Evolutionary conservation across 495 filamentous ascomycete genomes (phyloP).

Genomic region (Apiosordaria backusii): DNA sequence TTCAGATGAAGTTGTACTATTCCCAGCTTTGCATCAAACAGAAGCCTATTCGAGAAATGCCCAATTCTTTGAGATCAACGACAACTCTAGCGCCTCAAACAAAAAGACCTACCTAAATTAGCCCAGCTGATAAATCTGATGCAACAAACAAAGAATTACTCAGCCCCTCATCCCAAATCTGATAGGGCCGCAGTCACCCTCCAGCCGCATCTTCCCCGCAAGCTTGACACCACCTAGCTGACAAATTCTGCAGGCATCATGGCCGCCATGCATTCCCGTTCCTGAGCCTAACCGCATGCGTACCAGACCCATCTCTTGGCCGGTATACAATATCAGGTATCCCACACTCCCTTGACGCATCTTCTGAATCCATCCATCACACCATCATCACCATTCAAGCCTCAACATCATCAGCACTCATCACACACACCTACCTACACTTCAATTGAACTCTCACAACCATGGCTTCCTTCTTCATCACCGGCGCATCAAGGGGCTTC

Average conservation of each 20-base stretch:
- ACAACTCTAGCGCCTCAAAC: no score
- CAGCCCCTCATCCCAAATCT: no score
- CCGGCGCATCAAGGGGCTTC: conserved; percentile 39
- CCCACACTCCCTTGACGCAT: background rate
- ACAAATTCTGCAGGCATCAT: background rate
- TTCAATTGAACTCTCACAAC: background rate
- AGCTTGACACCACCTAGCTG: background rate
- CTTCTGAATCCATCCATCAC: background rate
- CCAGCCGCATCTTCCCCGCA: background rate
- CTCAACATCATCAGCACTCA: background rate
- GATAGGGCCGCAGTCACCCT: background rate
- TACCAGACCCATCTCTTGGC: background rate
- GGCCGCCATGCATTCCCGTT: background rate
- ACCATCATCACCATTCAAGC: background rate
- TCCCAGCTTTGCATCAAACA: no score
- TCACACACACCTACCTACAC: background rate
- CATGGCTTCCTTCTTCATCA: conserved; percentile 31
- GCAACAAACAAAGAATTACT: background rate
- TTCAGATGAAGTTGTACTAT: no score
- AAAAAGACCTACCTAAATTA: no score
- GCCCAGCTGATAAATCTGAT: background rate
- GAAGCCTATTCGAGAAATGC: background rate
- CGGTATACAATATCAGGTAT: background rate
- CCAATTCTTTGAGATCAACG: no score
- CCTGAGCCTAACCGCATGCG: background rate